Evolutionary conservation across 169 alveolate genomes (phyloP), one percentile per base, ranked within the genome.

Genomic region (Cyclospora cayetanensis): DNA sequence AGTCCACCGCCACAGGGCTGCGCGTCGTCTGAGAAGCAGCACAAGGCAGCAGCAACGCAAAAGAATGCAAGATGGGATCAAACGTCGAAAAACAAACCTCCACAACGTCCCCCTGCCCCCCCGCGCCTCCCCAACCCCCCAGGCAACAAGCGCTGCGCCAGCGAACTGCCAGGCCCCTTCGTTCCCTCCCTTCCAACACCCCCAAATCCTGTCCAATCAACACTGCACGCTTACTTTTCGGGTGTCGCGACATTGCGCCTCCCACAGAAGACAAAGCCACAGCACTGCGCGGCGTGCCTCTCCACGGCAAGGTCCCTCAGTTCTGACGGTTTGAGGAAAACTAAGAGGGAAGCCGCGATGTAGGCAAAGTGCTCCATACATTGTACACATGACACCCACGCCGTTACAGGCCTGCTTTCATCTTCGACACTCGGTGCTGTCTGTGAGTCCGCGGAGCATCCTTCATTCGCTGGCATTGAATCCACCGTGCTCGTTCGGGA

Each of bases 201-300:
- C n/a, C n/a, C n/a, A n/a, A n/a, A n/a, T n/a, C n/a, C n/a, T n/a
- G n/a, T n/a, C n/a, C n/a, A n/a, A n/a, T n/a, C n/a, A n/a, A n/a
- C n/a, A n/a, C n/a, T n/a, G n/a, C n/a, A n/a, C n/a, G n/a, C 89
- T 52, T 52, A 79, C 89, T 79, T 79, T 50, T 79, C 89, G 15
- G 89, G 89, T 0, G 89, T 50, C 18, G 72, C n/a, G 53, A 79
- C 29, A 52, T 79, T 79, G 43, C 72, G 68, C 72, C 89, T 79
- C 50, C 89, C 89, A 72, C 89, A 79, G 89, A 79, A 79, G 31
- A 79, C 72, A 37, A 79, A 79, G 89, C 89, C 89, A 41, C 89
- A 79, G 50, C 89, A 79, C 72, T 79, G 89, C 0, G 89, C 43
- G 74, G 43, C 53, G 29, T 79, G 89, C 74, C 89, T 50, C 53